Evolutionary conservation across 1,284 basidiomycete genomes (phyloP), one percentile per base, ranked within the genome.

Genomic region (Puccinia triticina): DNA sequence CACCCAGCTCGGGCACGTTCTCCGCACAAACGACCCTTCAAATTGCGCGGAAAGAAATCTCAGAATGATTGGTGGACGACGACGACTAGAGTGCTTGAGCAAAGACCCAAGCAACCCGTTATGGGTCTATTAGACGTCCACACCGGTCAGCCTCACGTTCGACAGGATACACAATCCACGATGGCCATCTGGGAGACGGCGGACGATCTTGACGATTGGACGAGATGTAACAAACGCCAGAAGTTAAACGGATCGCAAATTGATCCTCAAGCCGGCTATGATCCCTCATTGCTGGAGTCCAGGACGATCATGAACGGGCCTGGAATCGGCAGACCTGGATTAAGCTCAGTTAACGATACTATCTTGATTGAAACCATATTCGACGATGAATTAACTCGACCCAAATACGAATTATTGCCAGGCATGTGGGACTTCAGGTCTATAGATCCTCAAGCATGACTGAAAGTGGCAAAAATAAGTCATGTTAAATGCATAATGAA

Each of bases 1-100:
- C 84, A 23, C 84, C 85, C 26, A 84, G 85, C 73, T 84, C 86
- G 48, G 83, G 84, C 78, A 73, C 71, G 23, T 74, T 84, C 71
- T 85, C 86, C 26, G 84, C 85, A 78, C 83, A 85, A 14, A 82
- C 82, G 12, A 55, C 55, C 14, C 53, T 82, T 32, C 32, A 74
- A 55, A 82, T 61, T 14, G 67, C 76, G 43, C 79, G 80, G 11
- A 40, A 84, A 59, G 83, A 85, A 79, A 67, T 50, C 26, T 14
- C 59, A 29, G 73, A 84, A 61, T 77, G 79, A 23, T 48, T 84
- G 46, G 83, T 82, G 66, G 77, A 77, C 50, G 48, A 74, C 66
- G 59, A 83, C 64, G 53, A 29, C 23, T 48, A 69, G 50, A 32
- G 61, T 82, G 34, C 32, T 71, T 37, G 71, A 75, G 40, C 29